Percentiles rank a stretch among this genome's conserved stretches.
These are phyloP conservation scores for Raphanus hybrid DNA, from an alignment of 441 rosid genomes.

Conservation along the genomic window DNA sequence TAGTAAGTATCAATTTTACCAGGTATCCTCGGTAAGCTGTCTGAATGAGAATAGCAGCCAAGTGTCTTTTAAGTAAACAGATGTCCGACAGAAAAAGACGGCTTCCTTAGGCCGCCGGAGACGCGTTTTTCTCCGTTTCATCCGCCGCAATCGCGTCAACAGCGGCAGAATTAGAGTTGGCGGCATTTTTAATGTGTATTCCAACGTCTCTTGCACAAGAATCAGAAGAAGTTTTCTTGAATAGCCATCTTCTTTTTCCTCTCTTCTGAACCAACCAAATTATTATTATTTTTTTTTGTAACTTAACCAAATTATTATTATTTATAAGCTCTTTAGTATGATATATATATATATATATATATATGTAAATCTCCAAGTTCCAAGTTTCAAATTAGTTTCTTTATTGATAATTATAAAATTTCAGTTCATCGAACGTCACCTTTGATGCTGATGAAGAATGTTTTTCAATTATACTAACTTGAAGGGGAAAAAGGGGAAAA, in stretches of 20 bases:
- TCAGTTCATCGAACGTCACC: neutral
- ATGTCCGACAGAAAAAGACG: constrained; percentile 45
- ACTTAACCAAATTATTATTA: too few relatives aligned
- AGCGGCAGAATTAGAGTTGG: neutral
- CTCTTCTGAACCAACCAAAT: constrained; percentile 49
- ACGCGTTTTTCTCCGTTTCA: constrained; percentile 47
- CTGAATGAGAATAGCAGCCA: constrained; percentile 59
- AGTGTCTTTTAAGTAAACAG: constrained; percentile 44
- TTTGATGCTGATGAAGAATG: neutral
- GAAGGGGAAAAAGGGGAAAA: neutral
- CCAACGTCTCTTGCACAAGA: constrained; percentile 42
- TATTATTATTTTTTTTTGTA: too few relatives aligned
- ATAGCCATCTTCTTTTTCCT: constrained; percentile 55
- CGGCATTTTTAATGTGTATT: constrained; percentile 28
- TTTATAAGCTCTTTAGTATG: neutral
- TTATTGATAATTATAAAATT: neutral
- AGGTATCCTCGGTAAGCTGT: constrained; percentile 63
- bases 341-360: too few relatives aligned
- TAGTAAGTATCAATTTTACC: constrained; percentile 35
- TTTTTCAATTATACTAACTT: neutral
- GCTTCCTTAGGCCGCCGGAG: constrained; percentile 53
- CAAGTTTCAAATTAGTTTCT: neutral
- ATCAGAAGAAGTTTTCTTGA: constrained; percentile 49
- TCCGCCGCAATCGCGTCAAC: constrained; percentile 30
- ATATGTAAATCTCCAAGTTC: neutral